Percentiles rank a stretch among this genome's conserved stretches.
Evolutionary conservation across 805 yeast genomes (phyloP).

Genomic region (Metschnikowia lunata): DNA sequence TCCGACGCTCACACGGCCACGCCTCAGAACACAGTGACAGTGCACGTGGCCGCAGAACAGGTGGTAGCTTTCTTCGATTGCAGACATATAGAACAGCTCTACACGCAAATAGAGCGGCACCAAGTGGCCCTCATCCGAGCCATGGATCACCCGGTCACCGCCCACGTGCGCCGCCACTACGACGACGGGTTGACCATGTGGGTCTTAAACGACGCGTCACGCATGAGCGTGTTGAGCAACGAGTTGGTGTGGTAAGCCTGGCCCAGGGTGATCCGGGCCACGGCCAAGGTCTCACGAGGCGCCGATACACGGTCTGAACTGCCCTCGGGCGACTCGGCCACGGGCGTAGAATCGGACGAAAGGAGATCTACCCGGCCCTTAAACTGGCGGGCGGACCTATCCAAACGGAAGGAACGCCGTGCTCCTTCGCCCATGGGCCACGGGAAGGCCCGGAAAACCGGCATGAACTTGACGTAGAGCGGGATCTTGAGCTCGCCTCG

Average conservation of each 20-base stretch:
- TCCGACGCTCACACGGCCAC: not conserved
- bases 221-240: constrained; percentile 7
- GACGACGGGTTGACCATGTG: constrained; percentile 6
- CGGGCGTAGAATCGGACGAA: constrained; percentile 1
- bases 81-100: constrained; percentile 16
- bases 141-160: too few species aligned
- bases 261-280: not conserved
- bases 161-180: not conserved
- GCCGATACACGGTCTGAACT: not conserved
- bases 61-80: constrained; percentile 13
- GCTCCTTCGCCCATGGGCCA: constrained; percentile 59
- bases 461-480: constrained; percentile 69
- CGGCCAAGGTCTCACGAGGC: constrained; percentile 1
- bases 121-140: constrained; percentile 3
- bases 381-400: constrained; percentile 23
- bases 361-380: constrained; percentile 1
- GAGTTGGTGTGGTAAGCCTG: constrained; percentile 5
- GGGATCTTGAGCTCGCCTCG: constrained; percentile 73
- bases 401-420: constrained; percentile 66
- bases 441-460: constrained; percentile 66
- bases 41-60: constrained; percentile 6
- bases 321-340: not conserved
- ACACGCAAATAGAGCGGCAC: constrained; percentile 9
- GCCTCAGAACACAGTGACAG: constrained; percentile 5
- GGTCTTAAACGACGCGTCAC: constrained; percentile 10